Evolutionary conservation across 129 eudicot genomes (phyloP).

Genomic region (Flaveria ramosissima): DNA sequence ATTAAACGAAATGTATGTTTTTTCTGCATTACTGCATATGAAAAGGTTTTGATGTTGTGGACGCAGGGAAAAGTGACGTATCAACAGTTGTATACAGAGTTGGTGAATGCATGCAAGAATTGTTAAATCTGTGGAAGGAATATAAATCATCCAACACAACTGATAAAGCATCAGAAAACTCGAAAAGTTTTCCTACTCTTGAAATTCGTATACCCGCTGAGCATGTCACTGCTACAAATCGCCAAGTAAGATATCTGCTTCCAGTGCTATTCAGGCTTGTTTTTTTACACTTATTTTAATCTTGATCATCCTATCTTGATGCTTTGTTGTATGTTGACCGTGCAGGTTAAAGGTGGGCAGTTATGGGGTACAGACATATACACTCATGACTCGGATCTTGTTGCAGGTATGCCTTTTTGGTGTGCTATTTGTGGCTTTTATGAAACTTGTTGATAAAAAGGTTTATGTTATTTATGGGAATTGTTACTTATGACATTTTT

Average conservation of each 20-base stretch:
- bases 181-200: slow-evolving; percentile 70
- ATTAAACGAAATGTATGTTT: background rate
- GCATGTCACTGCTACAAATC: slow-evolving; percentile 95
- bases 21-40: slow-evolving; percentile 10
- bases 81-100: slow-evolving; percentile 73
- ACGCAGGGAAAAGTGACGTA: slow-evolving; percentile 72
- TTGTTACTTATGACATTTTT: slow-evolving; percentile 8
- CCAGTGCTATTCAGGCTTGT: background rate
- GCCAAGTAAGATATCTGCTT: slow-evolving; percentile 66
- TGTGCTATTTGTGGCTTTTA: background rate
- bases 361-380: slow-evolving; percentile 99
- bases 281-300: background rate
- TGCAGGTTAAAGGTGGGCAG: slow-evolving; percentile 97
- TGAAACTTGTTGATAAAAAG: slow-evolving; percentile 4
- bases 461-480: background rate
- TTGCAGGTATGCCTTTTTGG: slow-evolving; percentile 66
- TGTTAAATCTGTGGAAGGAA: slow-evolving; percentile 86
- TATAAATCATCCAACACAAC: slow-evolving; percentile 49
- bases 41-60: slow-evolving; percentile 16
- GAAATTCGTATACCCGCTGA: slow-evolving; percentile 95
- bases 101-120: slow-evolving; percentile 95
- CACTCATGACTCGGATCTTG: slow-evolving; percentile 98
- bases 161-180: slow-evolving; percentile 50
- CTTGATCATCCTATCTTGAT: background rate
- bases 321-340: slow-evolving; percentile 8